phyloP scores from a whole-genome alignment of 2,329 filamentous ascomycete genomes.

The Orbilia javanica region DNA sequence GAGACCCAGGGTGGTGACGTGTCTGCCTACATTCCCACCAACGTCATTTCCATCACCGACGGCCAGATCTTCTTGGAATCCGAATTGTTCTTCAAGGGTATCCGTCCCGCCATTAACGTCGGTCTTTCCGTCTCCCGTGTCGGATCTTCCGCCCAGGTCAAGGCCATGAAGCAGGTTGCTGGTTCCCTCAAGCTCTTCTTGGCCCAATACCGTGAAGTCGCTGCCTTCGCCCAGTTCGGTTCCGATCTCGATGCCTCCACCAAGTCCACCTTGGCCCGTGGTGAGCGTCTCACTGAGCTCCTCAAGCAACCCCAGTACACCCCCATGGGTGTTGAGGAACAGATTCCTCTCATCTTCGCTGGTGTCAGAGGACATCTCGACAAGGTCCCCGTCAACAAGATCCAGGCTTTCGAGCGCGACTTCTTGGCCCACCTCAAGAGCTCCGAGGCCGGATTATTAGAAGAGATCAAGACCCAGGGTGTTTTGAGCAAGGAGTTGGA shows the following conservation, averaged over 20 bases:
- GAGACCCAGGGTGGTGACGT: conserved; percentile 99
- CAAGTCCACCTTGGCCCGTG: conserved; percentile 97
- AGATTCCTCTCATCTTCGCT: conserved; percentile 99
- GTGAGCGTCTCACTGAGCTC: conserved; percentile 84
- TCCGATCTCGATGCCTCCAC: conserved; percentile 98
- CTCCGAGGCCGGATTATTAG: conserved; percentile 86
- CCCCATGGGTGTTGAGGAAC: conserved; percentile 98
- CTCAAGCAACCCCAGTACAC: conserved; percentile 92
- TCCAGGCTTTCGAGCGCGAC: conserved; percentile 90
- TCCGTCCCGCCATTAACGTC: conserved; percentile 99
- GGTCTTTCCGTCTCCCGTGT: conserved; percentile 99
- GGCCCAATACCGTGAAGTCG: conserved; percentile 99
- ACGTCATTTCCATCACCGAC: conserved; percentile 99
- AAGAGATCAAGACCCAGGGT: conserved; percentile 94
- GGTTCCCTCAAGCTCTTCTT: conserved; percentile 99
- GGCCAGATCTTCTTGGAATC: conserved; percentile 99
- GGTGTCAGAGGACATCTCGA: conserved; percentile 99
- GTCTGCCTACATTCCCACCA: conserved; percentile 99
- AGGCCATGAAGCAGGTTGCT: conserved; percentile 99
- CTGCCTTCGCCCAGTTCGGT: conserved; percentile 99
- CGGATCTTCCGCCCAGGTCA: conserved; percentile 98
- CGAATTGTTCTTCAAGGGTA: conserved; percentile 99
- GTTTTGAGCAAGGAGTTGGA: conserved; percentile 94
- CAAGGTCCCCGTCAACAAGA: conserved; percentile 86
- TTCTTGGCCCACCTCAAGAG: conserved; percentile 92